phyloP scores from a whole-genome alignment of 2,329 filamentous ascomycete species.

The Phoma herbarum region DNA sequence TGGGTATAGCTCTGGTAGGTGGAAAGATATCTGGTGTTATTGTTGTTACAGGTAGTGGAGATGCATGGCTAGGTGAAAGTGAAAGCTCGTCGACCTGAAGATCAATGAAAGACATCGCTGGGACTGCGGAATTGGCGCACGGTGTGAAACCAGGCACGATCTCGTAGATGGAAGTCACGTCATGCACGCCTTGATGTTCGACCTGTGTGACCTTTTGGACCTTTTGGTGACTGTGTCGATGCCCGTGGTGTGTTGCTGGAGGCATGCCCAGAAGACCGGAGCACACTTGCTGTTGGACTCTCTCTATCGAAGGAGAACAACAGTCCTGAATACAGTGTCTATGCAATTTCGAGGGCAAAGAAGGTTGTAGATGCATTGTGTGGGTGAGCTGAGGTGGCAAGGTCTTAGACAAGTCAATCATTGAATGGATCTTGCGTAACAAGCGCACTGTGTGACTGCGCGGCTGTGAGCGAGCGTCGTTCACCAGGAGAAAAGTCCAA shows the following conservation, averaged over 20 bases:
- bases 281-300: not conserved
- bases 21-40: too few species aligned
- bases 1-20: too few species aligned
- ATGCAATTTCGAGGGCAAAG: not conserved
- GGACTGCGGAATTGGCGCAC: not conserved
- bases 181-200: not conserved
- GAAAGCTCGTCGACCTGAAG: not conserved
- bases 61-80: too few species aligned
- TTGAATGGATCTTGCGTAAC: constrained; percentile 1
- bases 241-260: not conserved
- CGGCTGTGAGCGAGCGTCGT: not conserved
- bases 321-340: not conserved
- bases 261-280: not conserved
- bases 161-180: not conserved
- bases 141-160: not conserved
- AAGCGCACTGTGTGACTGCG: constrained; percentile 1
- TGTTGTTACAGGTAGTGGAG: too few species aligned
- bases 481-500: not conserved
- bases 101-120: not conserved
- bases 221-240: not conserved
- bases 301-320: not conserved
- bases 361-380: not conserved
- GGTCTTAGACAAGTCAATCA: constrained; percentile 1
- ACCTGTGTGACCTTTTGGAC: not conserved
- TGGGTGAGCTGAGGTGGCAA: too few species aligned